A percentile compares a stretch with the other conserved stretches of the same genome.
phyloP scores from a whole-genome alignment of 345 rosid genomes.

The Cardamine occulta region DNA sequence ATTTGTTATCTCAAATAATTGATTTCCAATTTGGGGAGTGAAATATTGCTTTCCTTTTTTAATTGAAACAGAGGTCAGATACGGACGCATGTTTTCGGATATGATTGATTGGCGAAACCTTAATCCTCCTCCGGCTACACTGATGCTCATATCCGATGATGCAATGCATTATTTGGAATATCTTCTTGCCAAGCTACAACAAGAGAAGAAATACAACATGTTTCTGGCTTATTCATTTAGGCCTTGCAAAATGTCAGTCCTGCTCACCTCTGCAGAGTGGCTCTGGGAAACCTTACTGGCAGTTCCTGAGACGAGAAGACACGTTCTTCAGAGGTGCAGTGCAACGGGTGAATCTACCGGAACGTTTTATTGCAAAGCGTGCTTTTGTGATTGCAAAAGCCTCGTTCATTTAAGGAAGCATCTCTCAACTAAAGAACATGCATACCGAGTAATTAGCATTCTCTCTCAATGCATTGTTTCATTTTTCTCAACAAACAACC shows the following conservation, averaged over 20 bases:
- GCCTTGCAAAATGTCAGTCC: neutral
- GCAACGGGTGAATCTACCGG: slow-evolving; percentile 9
- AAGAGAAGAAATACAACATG: neutral
- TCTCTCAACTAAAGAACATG: slow-evolving; percentile 14
- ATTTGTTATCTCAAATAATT: neutral
- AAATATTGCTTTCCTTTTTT: too few species aligned
- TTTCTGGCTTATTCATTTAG: neutral
- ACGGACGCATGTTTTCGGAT: neutral
- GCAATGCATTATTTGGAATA: neutral
- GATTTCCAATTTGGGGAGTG: neutral
- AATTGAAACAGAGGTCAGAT: too few species aligned
- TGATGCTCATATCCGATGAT: slow-evolving; percentile 14
- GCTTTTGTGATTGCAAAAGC: neutral
- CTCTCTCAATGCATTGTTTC: slow-evolving; percentile 2
- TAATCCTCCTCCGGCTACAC: slow-evolving; percentile 23
- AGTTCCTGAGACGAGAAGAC: neutral
- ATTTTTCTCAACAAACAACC: slow-evolving; percentile 3
- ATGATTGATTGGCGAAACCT: neutral
- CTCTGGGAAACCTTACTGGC: slow-evolving; percentile 25
- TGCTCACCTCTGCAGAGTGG: neutral
- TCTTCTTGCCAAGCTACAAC: neutral
- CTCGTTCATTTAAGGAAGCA: neutral
- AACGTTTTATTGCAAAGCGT: slow-evolving; percentile 13
- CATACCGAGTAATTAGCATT: neutral
- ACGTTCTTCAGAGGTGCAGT: too few species aligned